phyloP scores from a whole-genome alignment of 805 yeast genomes.

The Spathaspora boniae region DNA sequence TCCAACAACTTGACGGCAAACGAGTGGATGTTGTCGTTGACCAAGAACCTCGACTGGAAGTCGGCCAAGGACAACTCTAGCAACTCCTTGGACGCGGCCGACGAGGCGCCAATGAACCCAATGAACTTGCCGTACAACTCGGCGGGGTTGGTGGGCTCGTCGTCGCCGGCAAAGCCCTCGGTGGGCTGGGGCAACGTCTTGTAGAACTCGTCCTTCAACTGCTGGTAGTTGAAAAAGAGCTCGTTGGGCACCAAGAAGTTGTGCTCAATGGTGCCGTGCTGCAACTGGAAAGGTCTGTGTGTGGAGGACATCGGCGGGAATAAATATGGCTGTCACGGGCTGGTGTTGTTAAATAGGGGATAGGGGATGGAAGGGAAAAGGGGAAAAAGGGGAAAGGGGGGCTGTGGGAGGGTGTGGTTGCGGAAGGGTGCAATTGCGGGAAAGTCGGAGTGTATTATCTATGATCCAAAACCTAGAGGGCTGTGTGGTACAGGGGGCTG shows the following conservation, averaged over 20 bases:
- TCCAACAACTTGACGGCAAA: constrained; percentile 69
- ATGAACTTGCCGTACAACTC: constrained; percentile 83
- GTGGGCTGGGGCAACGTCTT: constrained; percentile 76
- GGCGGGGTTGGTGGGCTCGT: constrained; percentile 82
- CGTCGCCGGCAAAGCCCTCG: constrained; percentile 80
- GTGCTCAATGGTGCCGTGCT: constrained; percentile 86
- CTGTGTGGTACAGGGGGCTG: no score
- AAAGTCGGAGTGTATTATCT: no score
- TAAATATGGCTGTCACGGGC: no score
- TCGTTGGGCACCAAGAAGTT: constrained; percentile 83
- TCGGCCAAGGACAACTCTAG: constrained; percentile 70
- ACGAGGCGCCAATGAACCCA: constrained; percentile 57
- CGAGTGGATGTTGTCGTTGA: constrained; percentile 72
- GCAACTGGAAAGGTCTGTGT: constrained; percentile 72
- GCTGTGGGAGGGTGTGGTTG: no score
- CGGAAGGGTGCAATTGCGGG: no score
- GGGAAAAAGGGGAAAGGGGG: no score
- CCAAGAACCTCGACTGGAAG: constrained; percentile 75
- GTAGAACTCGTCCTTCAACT: constrained; percentile 80
- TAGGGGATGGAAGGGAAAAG: no score
- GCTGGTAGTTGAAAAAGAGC: constrained; percentile 75
- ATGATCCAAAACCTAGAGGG: no score
- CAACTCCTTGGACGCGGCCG: constrained; percentile 65
- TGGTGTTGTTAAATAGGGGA: no score
- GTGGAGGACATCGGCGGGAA: constrained; percentile 12